Conservation (phyloP, 331 rosid genomes). For the Cydonia oblonga region DNA sequence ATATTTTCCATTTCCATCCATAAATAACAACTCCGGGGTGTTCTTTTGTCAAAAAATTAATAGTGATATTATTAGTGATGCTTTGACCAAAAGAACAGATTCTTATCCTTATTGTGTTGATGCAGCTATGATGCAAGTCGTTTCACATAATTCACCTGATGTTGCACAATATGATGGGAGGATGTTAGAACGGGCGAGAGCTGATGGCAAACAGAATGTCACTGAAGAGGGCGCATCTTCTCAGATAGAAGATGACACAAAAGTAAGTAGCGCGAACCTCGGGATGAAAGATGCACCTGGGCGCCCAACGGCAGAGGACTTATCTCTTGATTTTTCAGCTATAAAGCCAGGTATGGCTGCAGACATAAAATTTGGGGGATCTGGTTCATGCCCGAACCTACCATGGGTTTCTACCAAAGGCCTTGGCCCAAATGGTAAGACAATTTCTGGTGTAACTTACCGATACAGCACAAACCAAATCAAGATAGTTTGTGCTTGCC, state of each 20-base stretch:
- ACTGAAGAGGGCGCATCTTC: slow-evolving; percentile 57
- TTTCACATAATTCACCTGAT: slow-evolving; percentile 39
- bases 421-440: slow-evolving; percentile 67
- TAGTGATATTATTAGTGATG: background rate
- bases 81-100: background rate
- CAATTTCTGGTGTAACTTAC: slow-evolving; percentile 94
- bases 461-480: slow-evolving; percentile 55
- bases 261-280: slow-evolving; percentile 54
- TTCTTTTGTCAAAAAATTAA: background rate
- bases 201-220: slow-evolving; percentile 58
- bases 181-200: slow-evolving; percentile 47
- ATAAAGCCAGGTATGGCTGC: slow-evolving; percentile 85
- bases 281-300: slow-evolving; percentile 58
- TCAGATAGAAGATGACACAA: slow-evolving; percentile 56
- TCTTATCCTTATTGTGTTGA: slow-evolving; percentile 14
- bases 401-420: slow-evolving; percentile 91
- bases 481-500: slow-evolving; percentile 89
- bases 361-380: slow-evolving; percentile 77
- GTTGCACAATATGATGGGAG: slow-evolving; percentile 45
- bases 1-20: background rate
- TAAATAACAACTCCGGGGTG: background rate
- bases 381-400: slow-evolving; percentile 79
- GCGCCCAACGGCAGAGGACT: slow-evolving; percentile 35
- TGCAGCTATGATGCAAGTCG: slow-evolving; percentile 41
- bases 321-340: slow-evolving; percentile 48